These are phyloP conservation scores for Venustampulla echinocandica DNA, from an alignment of 495 filamentous ascomycete genomes.

Conservation along the genomic window DNA sequence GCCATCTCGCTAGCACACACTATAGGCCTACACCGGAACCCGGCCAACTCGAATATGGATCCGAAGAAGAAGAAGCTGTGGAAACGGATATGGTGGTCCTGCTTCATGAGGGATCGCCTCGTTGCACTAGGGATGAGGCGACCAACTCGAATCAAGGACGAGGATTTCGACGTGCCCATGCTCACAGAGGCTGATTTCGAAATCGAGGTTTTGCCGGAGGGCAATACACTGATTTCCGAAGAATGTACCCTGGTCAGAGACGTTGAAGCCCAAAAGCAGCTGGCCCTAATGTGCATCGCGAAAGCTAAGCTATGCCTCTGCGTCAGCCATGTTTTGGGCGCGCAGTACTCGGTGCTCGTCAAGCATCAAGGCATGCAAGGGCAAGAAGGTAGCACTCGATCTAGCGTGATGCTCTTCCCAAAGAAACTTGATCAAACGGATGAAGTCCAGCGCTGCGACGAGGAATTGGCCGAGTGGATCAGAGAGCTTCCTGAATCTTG, in stretches of 20 bases:
- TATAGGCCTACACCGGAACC: slow-evolving; percentile 76
- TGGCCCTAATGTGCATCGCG: slow-evolving; percentile 81
- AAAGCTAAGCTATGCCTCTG: slow-evolving; percentile 83
- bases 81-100: slow-evolving; percentile 94
- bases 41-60: slow-evolving; percentile 64
- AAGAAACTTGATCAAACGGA: slow-evolving; percentile 70
- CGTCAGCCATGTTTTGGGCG: slow-evolving; percentile 73
- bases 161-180: slow-evolving; percentile 87
- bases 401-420: slow-evolving; percentile 83
- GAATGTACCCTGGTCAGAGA: slow-evolving; percentile 61
- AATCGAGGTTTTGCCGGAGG: slow-evolving; percentile 52
- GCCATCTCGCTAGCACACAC: slow-evolving; percentile 76
- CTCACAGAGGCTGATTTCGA: slow-evolving; percentile 77
- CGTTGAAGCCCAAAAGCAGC: slow-evolving; percentile 54
- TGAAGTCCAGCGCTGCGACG: slow-evolving; percentile 63
- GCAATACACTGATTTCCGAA: slow-evolving; percentile 53
- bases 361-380: slow-evolving; percentile 57
- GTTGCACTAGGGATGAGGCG: slow-evolving; percentile 85
- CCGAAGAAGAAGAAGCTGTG: slow-evolving; percentile 62
- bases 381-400: slow-evolving; percentile 59
- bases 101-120: slow-evolving; percentile 80
- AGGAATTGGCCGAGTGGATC: slow-evolving; percentile 64
- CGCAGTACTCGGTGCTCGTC: slow-evolving; percentile 84
- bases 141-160: slow-evolving; percentile 79
- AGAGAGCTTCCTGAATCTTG: slow-evolving; percentile 59